Percentiles rank a stretch among this genome's conserved stretches.
Evolutionary conservation across 148 eudicot genomes (phyloP).

Genomic region (Bassia scoparia): DNA sequence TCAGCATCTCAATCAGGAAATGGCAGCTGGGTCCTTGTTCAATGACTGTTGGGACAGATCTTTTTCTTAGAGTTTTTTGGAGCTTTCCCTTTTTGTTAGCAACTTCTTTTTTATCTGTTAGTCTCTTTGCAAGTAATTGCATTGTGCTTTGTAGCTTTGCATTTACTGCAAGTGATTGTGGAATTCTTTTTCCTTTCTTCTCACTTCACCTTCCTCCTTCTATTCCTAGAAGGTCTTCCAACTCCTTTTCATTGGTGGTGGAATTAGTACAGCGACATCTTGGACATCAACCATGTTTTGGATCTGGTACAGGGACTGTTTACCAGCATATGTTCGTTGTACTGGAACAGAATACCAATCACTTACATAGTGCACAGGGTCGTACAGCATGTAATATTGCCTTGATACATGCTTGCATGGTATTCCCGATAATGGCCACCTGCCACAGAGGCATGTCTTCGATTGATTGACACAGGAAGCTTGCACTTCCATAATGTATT

Average conservation of each 20-base stretch:
- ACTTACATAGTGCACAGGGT: too few relatives aligned
- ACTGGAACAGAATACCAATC: not conserved
- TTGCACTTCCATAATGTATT: too few relatives aligned
- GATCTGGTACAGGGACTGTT: not conserved
- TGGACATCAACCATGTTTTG: not conserved
- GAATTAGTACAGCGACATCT: too few relatives aligned
- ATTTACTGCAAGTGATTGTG: not conserved
- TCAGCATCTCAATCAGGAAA: too few relatives aligned
- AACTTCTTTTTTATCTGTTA: not conserved
- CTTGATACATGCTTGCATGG: too few relatives aligned
- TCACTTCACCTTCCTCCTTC: not conserved
- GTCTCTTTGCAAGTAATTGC: not conserved
- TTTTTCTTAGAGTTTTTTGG: too few relatives aligned
- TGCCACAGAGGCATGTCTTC: not conserved
- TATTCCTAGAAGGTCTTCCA: not conserved
- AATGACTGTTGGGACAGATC: too few relatives aligned
- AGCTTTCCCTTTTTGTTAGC: not conserved
- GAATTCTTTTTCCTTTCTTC: not conserved
- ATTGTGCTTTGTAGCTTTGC: not conserved
- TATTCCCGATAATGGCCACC: not conserved
- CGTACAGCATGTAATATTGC: too few relatives aligned
- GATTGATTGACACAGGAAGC: too few relatives aligned
- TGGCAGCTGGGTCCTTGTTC: too few relatives aligned
- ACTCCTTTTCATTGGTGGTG: not conserved
- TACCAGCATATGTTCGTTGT: not conserved